phyloP scores from a whole-genome alignment of 495 filamentous ascomycete genomes.

The Aspergillus leporis region DNA sequence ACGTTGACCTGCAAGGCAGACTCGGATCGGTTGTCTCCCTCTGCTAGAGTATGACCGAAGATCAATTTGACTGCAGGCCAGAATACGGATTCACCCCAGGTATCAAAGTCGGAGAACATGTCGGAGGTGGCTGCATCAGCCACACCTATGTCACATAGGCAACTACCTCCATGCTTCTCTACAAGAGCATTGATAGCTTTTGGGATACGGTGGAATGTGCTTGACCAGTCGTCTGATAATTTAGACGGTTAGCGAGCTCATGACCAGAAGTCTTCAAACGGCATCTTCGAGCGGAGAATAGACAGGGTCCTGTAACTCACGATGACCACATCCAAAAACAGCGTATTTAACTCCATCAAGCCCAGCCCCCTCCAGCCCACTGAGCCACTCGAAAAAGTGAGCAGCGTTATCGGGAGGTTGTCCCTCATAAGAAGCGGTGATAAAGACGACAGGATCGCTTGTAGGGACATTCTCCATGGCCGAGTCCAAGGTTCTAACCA shows the following conservation, averaged over 20 bases:
- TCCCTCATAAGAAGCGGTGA: conserved; percentile 18
- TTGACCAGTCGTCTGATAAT: conserved; percentile 56
- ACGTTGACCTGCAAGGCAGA: conserved; percentile 56
- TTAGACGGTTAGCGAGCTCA: conserved; percentile 21
- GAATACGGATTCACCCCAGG: conserved; percentile 63
- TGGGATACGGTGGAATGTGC: conserved; percentile 73
- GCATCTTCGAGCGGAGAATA: neutral
- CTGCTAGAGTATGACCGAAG: conserved; percentile 36
- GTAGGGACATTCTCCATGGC: conserved; percentile 4
- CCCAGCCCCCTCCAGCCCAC: neutral
- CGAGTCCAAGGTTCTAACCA: conserved; percentile 9
- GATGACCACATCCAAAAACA: conserved; percentile 33
- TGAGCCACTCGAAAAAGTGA: conserved; percentile 17
- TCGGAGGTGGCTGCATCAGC: conserved; percentile 63
- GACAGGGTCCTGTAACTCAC: conserved; percentile 21
- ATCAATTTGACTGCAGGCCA: conserved; percentile 63
- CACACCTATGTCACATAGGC: conserved; percentile 56
- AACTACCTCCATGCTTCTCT: conserved; percentile 50
- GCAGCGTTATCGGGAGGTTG: conserved; percentile 19
- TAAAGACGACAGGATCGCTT: conserved; percentile 10
- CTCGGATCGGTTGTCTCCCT: conserved; percentile 27
- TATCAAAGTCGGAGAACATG: conserved; percentile 71
- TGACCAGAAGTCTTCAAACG: conserved; percentile 1
- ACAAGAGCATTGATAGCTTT: conserved; percentile 59
- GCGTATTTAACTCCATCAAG: conserved; percentile 9